Conservation (phyloP, 495 filamentous ascomycete genomes). For the Beverwykella pulmonaria region DNA sequence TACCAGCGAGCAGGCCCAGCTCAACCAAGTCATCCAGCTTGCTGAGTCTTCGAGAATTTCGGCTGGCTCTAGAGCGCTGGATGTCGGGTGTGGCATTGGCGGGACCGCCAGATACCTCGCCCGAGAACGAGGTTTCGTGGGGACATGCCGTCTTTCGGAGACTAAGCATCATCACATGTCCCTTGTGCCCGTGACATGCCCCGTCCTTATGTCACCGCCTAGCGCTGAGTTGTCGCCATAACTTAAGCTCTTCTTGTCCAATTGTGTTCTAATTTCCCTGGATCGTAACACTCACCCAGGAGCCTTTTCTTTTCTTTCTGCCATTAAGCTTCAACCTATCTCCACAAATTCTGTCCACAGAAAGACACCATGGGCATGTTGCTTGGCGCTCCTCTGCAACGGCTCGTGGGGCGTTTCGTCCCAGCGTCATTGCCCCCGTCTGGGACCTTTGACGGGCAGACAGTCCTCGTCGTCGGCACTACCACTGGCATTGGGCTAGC, state of each 20-base stretch:
- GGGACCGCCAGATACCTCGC: too few relatives aligned
- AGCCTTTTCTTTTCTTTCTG: too few relatives aligned
- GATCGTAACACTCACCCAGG: conserved; percentile 2
- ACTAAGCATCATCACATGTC: background rate
- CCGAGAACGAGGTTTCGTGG: too few relatives aligned
- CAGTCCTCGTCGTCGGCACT: conserved; percentile 9
- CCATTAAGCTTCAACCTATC: background rate
- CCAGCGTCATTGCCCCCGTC: conserved; percentile 10
- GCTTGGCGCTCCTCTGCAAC: conserved; percentile 8
- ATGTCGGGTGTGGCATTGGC: too few relatives aligned
- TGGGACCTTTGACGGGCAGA: conserved; percentile 14
- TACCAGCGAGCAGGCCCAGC: too few relatives aligned
- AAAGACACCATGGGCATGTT: conserved; percentile 1
- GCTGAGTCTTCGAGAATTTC: too few relatives aligned
- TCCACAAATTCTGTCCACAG: conserved; percentile 1
- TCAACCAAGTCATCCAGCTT: too few relatives aligned
- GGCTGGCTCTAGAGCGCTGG: too few relatives aligned
- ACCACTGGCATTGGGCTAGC: conserved; percentile 10
- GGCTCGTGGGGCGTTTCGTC: conserved; percentile 14
- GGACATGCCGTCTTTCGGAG: too few relatives aligned
- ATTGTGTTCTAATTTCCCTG: background rate
- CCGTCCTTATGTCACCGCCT: background rate
- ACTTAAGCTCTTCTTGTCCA: background rate
- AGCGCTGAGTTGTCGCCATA: background rate
- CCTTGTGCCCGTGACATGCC: background rate